Evolutionary conservation across 768 basidiomycete genomes (phyloP), one percentile per base, ranked within the genome.

Genomic region (Boletus vinaceobasis): DNA sequence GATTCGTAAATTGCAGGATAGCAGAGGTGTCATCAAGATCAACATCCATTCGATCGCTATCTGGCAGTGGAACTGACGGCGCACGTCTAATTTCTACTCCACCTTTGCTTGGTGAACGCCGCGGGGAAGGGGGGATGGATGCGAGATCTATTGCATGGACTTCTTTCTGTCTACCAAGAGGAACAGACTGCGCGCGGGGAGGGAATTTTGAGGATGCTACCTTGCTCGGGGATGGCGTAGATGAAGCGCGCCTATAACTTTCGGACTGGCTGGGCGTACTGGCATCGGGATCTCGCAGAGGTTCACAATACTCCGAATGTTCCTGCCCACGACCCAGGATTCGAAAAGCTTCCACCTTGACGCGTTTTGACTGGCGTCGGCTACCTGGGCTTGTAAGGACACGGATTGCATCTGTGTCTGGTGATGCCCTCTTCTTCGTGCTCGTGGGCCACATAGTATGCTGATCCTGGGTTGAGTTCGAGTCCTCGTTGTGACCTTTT

Each of bases 351-450:
- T 63, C 69, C 0, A 69, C 10, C 51, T 69, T 71, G 46, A 52
- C 58, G 10, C 69, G 68, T 56, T 71, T 71, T 19, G 63, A 42
- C 43, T 58, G 50, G 38, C 48, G 71, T 8, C 61, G 42, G 49
- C 35, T 44, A 10, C 52, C 48, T 5, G 56, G 60, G 54, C 55
- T 62, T 43, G 58, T 46, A 53, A 52, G 29, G 7, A 39, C 6
- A 47, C 51, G 58, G 1, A 49, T 43, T 29, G 56, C 23, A n/a
- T 62, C 61, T 7, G 59, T 50, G 32, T 71, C 68, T 9, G 70
- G 66, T 4, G 71, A 71, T n/a, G 52, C 6, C 42, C 72, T 60
- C 50, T 73, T 70, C 62, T 71, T 72, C 44, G 58, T 53, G 21
- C 44, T 33, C 17, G 49, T 17, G 40, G 60, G 52, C 54, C 49